A percentile compares a stretch with the other conserved stretches of the same genome.
Evolutionary conservation across 2,329 filamentous ascomycete species (phyloP).

Genomic region (Mollisiaceae sp.): DNA sequence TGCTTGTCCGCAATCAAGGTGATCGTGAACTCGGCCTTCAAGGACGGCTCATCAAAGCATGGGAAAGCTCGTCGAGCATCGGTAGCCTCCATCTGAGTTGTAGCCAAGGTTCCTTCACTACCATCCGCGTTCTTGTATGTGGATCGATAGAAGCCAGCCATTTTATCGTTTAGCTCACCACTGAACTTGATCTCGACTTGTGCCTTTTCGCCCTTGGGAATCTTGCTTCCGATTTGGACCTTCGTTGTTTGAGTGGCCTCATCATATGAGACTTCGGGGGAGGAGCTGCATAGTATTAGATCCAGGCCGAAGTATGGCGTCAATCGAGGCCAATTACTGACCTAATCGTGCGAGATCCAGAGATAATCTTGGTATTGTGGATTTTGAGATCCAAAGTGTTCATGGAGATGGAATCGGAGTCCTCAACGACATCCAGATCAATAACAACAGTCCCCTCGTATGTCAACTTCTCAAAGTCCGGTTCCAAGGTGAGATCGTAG

Average conservation of each 20-base stretch:
- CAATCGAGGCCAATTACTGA: slow-evolving; percentile 36
- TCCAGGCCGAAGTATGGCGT: background rate
- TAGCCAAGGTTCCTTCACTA: slow-evolving; percentile 80
- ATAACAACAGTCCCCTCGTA: slow-evolving; percentile 86
- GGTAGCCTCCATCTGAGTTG: slow-evolving; percentile 95
- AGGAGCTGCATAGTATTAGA: slow-evolving; percentile 56
- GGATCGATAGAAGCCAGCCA: slow-evolving; percentile 97
- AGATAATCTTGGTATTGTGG: slow-evolving; percentile 71
- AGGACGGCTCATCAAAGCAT: slow-evolving; percentile 93
- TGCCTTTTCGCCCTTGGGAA: slow-evolving; percentile 78
- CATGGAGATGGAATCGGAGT: slow-evolving; percentile 83
- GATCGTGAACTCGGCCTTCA: slow-evolving; percentile 92
- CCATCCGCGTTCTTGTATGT: slow-evolving; percentile 88
- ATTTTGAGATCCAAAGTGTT: slow-evolving; percentile 90
- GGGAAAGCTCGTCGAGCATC: slow-evolving; percentile 93
- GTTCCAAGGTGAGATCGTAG: slow-evolving; percentile 91
- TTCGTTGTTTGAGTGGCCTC: slow-evolving; percentile 81
- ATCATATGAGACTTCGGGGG: slow-evolving; percentile 73
- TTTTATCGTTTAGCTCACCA: slow-evolving; percentile 86
- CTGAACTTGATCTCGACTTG: slow-evolving; percentile 79
- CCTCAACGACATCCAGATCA: slow-evolving; percentile 84
- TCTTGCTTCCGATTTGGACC: slow-evolving; percentile 74
- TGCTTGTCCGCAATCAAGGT: slow-evolving; percentile 90
- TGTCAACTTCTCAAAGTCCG: slow-evolving; percentile 84
- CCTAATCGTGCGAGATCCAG: slow-evolving; percentile 59